A percentile compares a stretch with the other conserved stretches of the same genome.
Evolutionary conservation across 2,329 filamentous ascomycete species (phyloP).

Genomic region (Didymella pinodella): DNA sequence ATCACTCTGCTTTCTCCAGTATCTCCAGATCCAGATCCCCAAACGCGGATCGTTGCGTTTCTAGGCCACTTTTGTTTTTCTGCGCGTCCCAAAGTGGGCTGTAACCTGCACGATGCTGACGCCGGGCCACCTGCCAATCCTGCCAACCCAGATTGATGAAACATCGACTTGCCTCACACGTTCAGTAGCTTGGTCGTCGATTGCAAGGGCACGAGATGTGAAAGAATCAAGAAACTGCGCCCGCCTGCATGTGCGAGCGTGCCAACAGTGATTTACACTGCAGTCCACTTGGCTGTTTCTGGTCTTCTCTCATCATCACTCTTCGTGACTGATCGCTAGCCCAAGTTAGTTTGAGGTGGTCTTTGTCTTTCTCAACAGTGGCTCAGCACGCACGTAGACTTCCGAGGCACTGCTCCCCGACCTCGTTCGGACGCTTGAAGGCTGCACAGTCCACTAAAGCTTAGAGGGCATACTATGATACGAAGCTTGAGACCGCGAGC

Average conservation of each 20-base stretch:
- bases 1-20: slow-evolving; percentile 15
- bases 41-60: slow-evolving; percentile 16
- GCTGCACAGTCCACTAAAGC: slow-evolving; percentile 16
- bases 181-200: slow-evolving; percentile 1
- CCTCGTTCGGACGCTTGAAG: not conserved
- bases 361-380: slow-evolving; percentile 12
- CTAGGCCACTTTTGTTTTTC: slow-evolving; percentile 5
- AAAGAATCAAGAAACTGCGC: slow-evolving; percentile 13
- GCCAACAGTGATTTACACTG: slow-evolving; percentile 5
- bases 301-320: not conserved
- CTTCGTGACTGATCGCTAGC: slow-evolving; percentile 1
- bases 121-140: slow-evolving; percentile 18
- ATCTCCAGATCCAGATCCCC: slow-evolving; percentile 25
- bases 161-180: slow-evolving; percentile 9
- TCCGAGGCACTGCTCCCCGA: slow-evolving; percentile 11
- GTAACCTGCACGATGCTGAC: slow-evolving; percentile 14
- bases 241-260: slow-evolving; percentile 9
- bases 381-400: slow-evolving; percentile 15
- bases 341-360: not conserved
- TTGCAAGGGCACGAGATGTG: slow-evolving; percentile 7
- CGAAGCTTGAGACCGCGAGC: slow-evolving; percentile 27
- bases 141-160: slow-evolving; percentile 12
- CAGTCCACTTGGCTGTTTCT: slow-evolving; percentile 10
- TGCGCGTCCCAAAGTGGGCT: slow-evolving; percentile 8
- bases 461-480: slow-evolving; percentile 6